Conservation (phyloP, 257 asterid species). For the Dorcoceras hygrometricum region DNA sequence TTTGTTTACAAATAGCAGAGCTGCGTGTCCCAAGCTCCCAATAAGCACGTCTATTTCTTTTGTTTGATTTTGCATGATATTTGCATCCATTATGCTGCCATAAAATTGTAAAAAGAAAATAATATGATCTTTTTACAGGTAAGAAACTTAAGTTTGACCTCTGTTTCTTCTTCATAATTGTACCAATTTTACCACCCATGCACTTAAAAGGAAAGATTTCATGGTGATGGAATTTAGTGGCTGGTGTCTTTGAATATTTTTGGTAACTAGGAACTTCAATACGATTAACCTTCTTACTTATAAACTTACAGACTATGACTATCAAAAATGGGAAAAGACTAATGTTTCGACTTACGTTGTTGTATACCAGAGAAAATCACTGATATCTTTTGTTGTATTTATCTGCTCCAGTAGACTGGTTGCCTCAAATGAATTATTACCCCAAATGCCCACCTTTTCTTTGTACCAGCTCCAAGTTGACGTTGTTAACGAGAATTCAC, state of each 20-base stretch:
- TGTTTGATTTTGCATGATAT: slow-evolving; percentile 29
- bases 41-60: slow-evolving; percentile 41
- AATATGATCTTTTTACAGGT: slow-evolving; percentile 5
- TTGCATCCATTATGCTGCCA: slow-evolving; percentile 50
- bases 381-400: slow-evolving; percentile 70
- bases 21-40: slow-evolving; percentile 78
- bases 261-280: not conserved
- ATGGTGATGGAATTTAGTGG: not conserved
- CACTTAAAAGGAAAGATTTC: not conserved
- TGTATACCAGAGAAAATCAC: slow-evolving; percentile 77
- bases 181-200: not conserved
- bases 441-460: slow-evolving; percentile 56
- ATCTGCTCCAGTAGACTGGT: slow-evolving; percentile 66
- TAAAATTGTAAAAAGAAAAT: slow-evolving; percentile 10
- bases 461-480: slow-evolving; percentile 67
- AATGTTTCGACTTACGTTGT: slow-evolving; percentile 41
- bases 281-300: not conserved
- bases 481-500: slow-evolving; percentile 34
- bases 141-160: not conserved
- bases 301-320: not conserved
- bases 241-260: slow-evolving; percentile 3
- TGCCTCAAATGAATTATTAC: slow-evolving; percentile 44
- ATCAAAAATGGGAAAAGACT: not conserved
- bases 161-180: not conserved
- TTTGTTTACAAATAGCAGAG: slow-evolving; percentile 69